Percentiles rank a stretch among this genome's conserved stretches.
Conservation (phyloP, 2,329 filamentous ascomycete species). For the Ophidiomyces ophidiicola region DNA sequence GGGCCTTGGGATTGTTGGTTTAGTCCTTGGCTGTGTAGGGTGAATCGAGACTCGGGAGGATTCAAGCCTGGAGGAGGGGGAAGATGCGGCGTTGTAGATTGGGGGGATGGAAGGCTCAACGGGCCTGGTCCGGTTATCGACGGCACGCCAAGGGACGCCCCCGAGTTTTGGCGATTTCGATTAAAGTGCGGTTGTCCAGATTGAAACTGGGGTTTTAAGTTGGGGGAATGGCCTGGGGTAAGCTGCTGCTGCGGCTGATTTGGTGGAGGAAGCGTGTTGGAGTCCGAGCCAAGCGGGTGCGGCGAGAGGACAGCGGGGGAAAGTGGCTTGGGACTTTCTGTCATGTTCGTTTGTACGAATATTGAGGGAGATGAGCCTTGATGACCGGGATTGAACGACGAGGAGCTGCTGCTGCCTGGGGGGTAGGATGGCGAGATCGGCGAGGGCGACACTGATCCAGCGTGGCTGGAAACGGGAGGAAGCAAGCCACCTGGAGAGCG, state of each 20-base stretch:
- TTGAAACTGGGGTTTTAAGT: conserved; percentile 32
- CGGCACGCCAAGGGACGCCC: conserved; percentile 9
- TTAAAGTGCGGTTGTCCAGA: conserved; percentile 22
- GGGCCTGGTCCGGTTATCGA: conserved; percentile 9
- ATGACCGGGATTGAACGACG: conserved; percentile 25
- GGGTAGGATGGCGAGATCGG: conserved; percentile 39
- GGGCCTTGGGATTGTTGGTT: conserved; percentile 19
- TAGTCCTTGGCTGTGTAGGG: conserved; percentile 25
- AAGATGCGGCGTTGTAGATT: conserved; percentile 22
- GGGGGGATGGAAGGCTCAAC: conserved; percentile 13
- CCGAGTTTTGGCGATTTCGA: conserved; percentile 14
- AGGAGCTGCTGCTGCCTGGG: conserved; percentile 24
- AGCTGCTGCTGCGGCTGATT: conserved; percentile 25
- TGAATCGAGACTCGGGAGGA: conserved; percentile 26
- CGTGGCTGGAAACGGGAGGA: conserved; percentile 49
- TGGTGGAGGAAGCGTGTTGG: conserved; percentile 16
- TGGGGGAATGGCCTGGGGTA: conserved; percentile 31
- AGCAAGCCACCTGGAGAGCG: conserved; percentile 46
- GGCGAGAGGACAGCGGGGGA: conserved; percentile 34
- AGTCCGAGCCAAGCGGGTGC: conserved; percentile 29
- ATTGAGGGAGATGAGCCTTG: conserved; percentile 42
- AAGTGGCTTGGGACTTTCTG: conserved; percentile 75
- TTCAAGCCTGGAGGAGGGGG: conserved; percentile 25
- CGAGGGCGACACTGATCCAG: conserved; percentile 44
- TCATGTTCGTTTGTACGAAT: conserved; percentile 62